phyloP scores from a whole-genome alignment of 2,329 filamentous ascomycete species.

The Aspergillus versicolor region DNA sequence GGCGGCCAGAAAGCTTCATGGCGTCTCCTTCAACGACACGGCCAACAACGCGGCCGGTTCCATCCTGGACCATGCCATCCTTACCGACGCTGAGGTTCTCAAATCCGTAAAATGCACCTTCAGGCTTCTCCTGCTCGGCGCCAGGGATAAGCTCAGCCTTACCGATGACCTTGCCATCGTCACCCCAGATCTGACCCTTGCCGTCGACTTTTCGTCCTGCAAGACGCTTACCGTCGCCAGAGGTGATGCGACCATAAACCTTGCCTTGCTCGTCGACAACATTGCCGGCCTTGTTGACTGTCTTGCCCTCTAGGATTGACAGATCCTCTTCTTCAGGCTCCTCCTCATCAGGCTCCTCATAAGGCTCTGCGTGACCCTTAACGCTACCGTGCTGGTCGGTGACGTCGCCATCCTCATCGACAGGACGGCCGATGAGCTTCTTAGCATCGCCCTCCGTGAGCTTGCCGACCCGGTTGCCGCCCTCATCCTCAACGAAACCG shows the following conservation, averaged over 20 bases:
- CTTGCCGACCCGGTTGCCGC: slow-evolving; percentile 74
- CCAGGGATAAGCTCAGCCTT: slow-evolving; percentile 58
- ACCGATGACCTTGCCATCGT: slow-evolving; percentile 61
- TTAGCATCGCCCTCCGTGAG: slow-evolving; percentile 70
- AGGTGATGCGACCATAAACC: slow-evolving; percentile 57
- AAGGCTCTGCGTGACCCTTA: slow-evolving; percentile 60
- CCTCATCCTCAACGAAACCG: slow-evolving; percentile 67
- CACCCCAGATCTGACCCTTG: slow-evolving; percentile 64
- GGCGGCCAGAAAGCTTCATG: slow-evolving; percentile 63
- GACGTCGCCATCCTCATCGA: slow-evolving; percentile 81
- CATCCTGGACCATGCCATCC: slow-evolving; percentile 55
- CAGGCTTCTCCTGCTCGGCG: slow-evolving; percentile 46
- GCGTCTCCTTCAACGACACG: slow-evolving; percentile 63
- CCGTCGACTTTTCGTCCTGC: slow-evolving; percentile 63
- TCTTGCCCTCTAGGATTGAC: slow-evolving; percentile 61
- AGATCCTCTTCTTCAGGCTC: slow-evolving; percentile 51
- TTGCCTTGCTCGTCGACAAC: slow-evolving; percentile 60
- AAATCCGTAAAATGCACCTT: slow-evolving; percentile 62
- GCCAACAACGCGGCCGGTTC: slow-evolving; percentile 46
- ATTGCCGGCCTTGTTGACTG: slow-evolving; percentile 64
- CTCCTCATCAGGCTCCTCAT: slow-evolving; percentile 51
- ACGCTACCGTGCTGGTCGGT: slow-evolving; percentile 71
- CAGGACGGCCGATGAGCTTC: slow-evolving; percentile 67
- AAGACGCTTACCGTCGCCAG: slow-evolving; percentile 55
- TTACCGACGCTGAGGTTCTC: slow-evolving; percentile 57